Conservation (phyloP, 2,329 filamentous ascomycete genomes). For the Ophioceras dolichostomum region DNA sequence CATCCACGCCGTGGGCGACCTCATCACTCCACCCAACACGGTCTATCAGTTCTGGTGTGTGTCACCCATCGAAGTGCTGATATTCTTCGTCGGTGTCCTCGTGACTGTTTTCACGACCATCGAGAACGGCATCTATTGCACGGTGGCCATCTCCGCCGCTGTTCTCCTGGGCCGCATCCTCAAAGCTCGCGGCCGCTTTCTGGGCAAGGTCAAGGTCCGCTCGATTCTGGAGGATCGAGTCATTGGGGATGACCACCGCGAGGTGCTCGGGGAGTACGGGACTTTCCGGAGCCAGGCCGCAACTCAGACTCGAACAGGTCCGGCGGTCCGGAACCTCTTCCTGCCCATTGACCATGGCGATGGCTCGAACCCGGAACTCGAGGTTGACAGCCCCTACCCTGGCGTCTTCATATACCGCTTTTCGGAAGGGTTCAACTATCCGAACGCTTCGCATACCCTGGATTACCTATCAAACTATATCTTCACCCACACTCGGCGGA, state of each 20-base stretch:
- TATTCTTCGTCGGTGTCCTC: constrained; percentile 88
- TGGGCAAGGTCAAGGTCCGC: constrained; percentile 74
- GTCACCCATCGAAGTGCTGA: constrained; percentile 76
- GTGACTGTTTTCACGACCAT: constrained; percentile 83
- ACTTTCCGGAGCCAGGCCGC: constrained; percentile 30
- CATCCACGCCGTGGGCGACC: constrained; percentile 70
- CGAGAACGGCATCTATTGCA: constrained; percentile 86
- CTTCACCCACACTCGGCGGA: constrained; percentile 61
- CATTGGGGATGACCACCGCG: constrained; percentile 44
- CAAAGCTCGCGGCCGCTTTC: constrained; percentile 70
- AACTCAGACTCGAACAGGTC: constrained; percentile 23
- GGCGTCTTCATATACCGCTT: constrained; percentile 95
- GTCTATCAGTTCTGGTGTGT: constrained; percentile 94
- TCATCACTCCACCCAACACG: constrained; percentile 83
- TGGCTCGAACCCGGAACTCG: constrained; percentile 76
- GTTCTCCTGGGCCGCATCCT: constrained; percentile 75
- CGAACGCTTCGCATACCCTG: constrained; percentile 81
- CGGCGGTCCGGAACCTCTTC: constrained; percentile 60
- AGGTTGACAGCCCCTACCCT: constrained; percentile 71
- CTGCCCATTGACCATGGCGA: constrained; percentile 79
- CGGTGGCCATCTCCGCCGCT: constrained; percentile 63
- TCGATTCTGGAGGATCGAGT: constrained; percentile 70
- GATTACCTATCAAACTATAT: constrained; percentile 64
- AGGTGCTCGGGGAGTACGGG: constrained; percentile 39
- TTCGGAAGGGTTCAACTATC: constrained; percentile 90